Evolutionary conservation across 345 rosid genomes (phyloP).

Genomic region (Bruguiera sexangula): DNA sequence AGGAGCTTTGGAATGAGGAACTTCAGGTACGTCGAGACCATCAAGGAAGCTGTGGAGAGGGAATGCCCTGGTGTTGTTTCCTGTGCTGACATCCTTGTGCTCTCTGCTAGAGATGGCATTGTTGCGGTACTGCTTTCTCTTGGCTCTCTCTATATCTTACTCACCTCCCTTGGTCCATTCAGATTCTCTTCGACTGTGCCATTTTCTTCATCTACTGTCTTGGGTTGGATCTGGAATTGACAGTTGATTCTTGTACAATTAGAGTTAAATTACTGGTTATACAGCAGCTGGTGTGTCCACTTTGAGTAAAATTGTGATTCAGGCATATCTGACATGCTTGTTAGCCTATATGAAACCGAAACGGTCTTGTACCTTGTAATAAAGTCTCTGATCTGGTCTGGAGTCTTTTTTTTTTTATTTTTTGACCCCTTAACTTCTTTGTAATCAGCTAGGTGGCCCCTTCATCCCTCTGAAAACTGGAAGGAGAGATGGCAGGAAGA

Average conservation of each 20-base stretch:
- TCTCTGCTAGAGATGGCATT: conserved; percentile 87
- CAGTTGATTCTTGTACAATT: too few relatives aligned
- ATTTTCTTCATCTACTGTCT: neutral
- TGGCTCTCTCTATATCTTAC: neutral
- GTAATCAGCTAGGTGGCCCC: conserved; percentile 84
- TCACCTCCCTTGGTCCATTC: neutral
- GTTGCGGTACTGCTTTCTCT: conserved; percentile 45
- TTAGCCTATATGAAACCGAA: too few relatives aligned
- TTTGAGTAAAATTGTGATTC: neutral
- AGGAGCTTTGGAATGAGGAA: conserved; percentile 93
- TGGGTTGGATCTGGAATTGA: neutral
- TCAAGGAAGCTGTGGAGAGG: conserved; percentile 92
- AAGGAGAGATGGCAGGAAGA: conserved; percentile 84
- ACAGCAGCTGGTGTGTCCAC: neutral
- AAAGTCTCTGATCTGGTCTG: too few relatives aligned
- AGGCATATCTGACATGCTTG: neutral
- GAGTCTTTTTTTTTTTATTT: too few relatives aligned
- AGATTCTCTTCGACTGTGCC: neutral
- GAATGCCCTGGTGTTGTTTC: conserved; percentile 95
- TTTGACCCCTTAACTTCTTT: neutral
- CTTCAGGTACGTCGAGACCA: conserved; percentile 85
- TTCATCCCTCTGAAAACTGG: conserved; percentile 83
- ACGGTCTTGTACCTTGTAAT: too few relatives aligned
- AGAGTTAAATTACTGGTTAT: neutral
- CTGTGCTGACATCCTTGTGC: conserved; percentile 79